Percentiles rank a stretch among this genome's conserved stretches.
These are phyloP conservation scores for Vitis cinerea DNA, from an alignment of 164 flowering plant species.

Conservation along the genomic window DNA sequence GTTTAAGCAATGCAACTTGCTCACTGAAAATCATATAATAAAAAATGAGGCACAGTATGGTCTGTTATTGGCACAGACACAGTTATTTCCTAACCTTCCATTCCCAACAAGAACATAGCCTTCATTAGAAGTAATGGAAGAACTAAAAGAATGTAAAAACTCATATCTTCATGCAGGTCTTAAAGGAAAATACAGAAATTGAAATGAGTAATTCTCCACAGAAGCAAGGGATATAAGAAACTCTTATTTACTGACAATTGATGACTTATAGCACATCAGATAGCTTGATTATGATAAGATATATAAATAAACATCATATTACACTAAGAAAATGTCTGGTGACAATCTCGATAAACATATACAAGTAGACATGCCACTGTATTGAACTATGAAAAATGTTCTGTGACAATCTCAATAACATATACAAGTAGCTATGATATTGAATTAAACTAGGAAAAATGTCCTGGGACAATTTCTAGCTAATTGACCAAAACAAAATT, in stretches of 20 bases:
- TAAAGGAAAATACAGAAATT: not conserved
- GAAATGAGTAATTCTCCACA: not conserved
- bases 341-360: no score
- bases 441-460: no score
- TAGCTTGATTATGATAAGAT: not conserved
- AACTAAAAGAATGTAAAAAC: not conserved
- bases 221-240: not conserved
- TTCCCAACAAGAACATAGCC: not conserved
- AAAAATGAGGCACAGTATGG: not conserved
- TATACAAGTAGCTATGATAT: no score
- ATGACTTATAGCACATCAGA: not conserved
- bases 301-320: not conserved
- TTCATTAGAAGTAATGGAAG: not conserved
- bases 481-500: not conserved
- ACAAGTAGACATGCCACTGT: no score
- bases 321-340: no score
- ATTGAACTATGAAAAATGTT: not conserved
- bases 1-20: conserved; percentile 9
- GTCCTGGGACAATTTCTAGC: not conserved
- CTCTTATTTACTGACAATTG: not conserved
- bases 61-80: no score
- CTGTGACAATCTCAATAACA: no score
- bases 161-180: not conserved
- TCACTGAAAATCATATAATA: conserved; percentile 24
- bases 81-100: not conserved